Evolutionary conservation across 345 rosid species (phyloP).

Genomic region (Eutrema heterophyllum): DNA sequence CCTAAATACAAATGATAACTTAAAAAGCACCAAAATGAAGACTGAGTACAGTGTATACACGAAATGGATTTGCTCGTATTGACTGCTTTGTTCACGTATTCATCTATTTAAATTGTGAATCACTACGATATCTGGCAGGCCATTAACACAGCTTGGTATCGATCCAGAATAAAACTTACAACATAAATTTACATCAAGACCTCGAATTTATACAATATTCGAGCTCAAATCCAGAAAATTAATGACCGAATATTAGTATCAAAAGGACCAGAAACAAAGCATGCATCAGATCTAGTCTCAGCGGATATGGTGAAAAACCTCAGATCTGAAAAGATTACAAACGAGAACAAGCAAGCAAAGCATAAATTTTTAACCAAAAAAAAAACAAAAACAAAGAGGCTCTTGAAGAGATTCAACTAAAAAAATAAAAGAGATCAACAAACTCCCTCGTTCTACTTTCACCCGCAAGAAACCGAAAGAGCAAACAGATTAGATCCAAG

Average conservation of each 20-base stretch:
- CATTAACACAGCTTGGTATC: background rate
- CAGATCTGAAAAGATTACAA: constrained; percentile 5
- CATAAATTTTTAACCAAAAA: background rate
- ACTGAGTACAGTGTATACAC: background rate
- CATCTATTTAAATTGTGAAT: background rate
- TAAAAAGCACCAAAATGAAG: constrained; percentile 1
- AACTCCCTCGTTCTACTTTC: background rate
- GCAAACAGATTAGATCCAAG: background rate
- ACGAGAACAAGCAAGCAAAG: background rate
- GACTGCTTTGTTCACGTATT: background rate
- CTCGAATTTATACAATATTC: background rate
- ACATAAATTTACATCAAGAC: background rate
- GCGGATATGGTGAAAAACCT: background rate
- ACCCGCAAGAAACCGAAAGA: background rate
- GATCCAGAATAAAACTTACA: background rate
- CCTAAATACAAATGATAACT: background rate
- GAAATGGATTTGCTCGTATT: background rate
- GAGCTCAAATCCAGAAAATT: background rate
- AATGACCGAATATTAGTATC: background rate
- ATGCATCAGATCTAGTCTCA: constrained; percentile 5
- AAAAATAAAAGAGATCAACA: background rate
- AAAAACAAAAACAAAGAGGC: background rate
- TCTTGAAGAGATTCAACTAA: background rate
- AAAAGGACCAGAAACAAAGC: background rate
- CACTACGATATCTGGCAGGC: background rate